Evolutionary conservation across 169 alveolate genomes (phyloP).

Genomic region (Cryptosporidium andersoni): DNA sequence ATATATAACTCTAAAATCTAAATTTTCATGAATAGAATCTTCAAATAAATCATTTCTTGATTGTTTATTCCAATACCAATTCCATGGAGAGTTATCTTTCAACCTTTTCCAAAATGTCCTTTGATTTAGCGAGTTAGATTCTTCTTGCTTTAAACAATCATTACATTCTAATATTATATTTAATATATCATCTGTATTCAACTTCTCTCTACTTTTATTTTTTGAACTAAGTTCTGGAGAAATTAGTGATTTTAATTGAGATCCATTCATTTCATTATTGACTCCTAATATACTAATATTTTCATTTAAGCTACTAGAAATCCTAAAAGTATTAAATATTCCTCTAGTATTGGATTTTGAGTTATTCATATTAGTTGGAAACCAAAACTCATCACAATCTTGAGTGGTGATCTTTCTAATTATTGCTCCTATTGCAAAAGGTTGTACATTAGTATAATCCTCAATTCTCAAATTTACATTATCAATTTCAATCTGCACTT

Average conservation of each 20-base stretch:
- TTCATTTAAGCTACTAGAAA: too few species aligned
- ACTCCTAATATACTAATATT: too few species aligned
- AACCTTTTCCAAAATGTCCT: conserved; percentile 33
- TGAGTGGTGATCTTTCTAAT: conserved; percentile 23
- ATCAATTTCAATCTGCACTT: conserved; percentile 54
- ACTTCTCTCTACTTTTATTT: too few species aligned
- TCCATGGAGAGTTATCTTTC: conserved; percentile 33
- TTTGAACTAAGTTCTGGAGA: too few species aligned
- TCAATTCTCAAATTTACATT: conserved; percentile 60
- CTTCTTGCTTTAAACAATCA: too few species aligned
- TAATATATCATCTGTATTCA: too few species aligned
- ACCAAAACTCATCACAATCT: conserved; percentile 64
- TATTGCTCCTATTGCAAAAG: conserved; percentile 30
- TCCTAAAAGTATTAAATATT: too few species aligned
- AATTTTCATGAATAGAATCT: neutral
- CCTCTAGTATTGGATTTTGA: too few species aligned
- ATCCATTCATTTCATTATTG: too few species aligned
- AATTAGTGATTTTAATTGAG: too few species aligned
- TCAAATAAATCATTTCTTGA: neutral
- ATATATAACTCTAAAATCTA: neutral
- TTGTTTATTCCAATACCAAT: conserved; percentile 41
- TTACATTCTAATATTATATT: too few species aligned
- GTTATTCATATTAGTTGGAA: conserved; percentile 17
- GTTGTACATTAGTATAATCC: conserved; percentile 4
- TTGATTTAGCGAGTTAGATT: too few species aligned